These are phyloP conservation scores for Pseudocercospora crystallina DNA, from an alignment of 2,329 filamentous ascomycete genomes.

Conservation along the genomic window DNA sequence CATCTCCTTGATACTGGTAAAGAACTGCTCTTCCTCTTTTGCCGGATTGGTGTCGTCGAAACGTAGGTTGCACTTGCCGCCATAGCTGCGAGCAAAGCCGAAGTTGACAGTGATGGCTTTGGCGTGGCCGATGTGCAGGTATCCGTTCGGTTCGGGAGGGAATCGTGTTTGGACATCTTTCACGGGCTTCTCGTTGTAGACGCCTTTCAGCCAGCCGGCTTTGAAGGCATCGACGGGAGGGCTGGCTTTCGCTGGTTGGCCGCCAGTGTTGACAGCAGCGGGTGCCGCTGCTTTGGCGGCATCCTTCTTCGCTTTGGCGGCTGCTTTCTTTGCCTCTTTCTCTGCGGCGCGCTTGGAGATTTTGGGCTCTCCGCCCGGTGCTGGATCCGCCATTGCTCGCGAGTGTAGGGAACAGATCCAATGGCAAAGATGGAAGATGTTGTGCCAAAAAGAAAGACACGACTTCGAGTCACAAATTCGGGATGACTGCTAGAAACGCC, in stretches of 20 bases:
- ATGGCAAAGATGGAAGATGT: too few relatives aligned
- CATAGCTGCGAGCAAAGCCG: constrained; percentile 83
- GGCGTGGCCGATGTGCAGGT: constrained; percentile 87
- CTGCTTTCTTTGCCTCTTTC: constrained; percentile 52
- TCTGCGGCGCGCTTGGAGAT: constrained; percentile 51
- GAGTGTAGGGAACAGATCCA: too few relatives aligned
- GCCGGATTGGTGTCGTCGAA: constrained; percentile 97
- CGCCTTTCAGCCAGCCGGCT: constrained; percentile 51
- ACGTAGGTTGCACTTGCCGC: constrained; percentile 72
- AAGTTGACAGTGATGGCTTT: constrained; percentile 98
- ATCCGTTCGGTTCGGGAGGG: constrained; percentile 75
- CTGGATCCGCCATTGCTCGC: constrained; percentile 30
- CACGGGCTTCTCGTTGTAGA: constrained; percentile 52
- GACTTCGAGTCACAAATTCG: too few relatives aligned
- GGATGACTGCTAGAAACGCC: too few relatives aligned
- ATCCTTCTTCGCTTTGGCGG: constrained; percentile 45
- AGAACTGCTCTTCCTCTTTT: constrained; percentile 87
- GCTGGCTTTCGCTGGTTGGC: constrained; percentile 17
- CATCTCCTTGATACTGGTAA: constrained; percentile 84
- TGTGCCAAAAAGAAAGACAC: too few relatives aligned
- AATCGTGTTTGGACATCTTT: constrained; percentile 50
- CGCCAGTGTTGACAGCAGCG: constrained; percentile 20
- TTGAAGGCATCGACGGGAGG: constrained; percentile 48
- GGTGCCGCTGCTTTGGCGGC: constrained; percentile 39
- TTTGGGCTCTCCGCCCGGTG: constrained; percentile 29